Base-by-base conservation (phyloP, 2,329 filamentous ascomycete species). In the Ascomycota sp. region DNA sequence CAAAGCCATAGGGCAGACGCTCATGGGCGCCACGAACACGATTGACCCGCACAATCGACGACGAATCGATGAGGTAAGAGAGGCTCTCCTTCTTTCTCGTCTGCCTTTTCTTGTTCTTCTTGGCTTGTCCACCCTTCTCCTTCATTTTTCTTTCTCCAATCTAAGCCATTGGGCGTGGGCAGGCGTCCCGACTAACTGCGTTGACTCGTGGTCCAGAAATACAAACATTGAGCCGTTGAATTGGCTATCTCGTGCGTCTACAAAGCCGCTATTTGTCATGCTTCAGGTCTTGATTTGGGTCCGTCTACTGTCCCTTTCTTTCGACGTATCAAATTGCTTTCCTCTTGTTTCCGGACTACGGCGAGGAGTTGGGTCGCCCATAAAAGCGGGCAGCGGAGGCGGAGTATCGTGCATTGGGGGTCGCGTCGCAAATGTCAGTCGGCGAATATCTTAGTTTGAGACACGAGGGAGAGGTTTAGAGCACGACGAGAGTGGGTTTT, bases 1-100 rank as follows among this genome's bases (percentile, higher is more conserved):
- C 23, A 86, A 86, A 51, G 86, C 76, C 0, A 73, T 93, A 29
- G 81, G 83, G 7, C 80, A 91, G 57, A 82, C 86, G 23, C 57
- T 98, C 34, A 64, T 95, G 55, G 89, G 91, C 5, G 86, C 85
- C 10, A 91, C 82, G 0, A 98, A 98, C 50, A 72, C 79, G 28
- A 60, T 98, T 41, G 89, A 98, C 56, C 77, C 78, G 31, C 64
- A 72, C 36, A 85, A 93, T 46, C 58, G 76, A 46, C 66, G 80
- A 43, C 73, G 78, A 46, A 72, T 83, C 45, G 80, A 92, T 43
- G 85, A 94, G 63, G 86, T 93, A 57, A 69, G 82, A 74, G n/a
- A n/a, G n/a, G n/a, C n/a, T n/a, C n/a, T n/a, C n/a, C n/a, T n/a
- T n/a, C n/a, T n/a, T n/a, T n/a, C n/a, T n/a, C n/a, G n/a, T n/a